Evolutionary conservation across 2,329 filamentous ascomycete species (phyloP).

Genomic region (Stemphylium vesicarium): DNA sequence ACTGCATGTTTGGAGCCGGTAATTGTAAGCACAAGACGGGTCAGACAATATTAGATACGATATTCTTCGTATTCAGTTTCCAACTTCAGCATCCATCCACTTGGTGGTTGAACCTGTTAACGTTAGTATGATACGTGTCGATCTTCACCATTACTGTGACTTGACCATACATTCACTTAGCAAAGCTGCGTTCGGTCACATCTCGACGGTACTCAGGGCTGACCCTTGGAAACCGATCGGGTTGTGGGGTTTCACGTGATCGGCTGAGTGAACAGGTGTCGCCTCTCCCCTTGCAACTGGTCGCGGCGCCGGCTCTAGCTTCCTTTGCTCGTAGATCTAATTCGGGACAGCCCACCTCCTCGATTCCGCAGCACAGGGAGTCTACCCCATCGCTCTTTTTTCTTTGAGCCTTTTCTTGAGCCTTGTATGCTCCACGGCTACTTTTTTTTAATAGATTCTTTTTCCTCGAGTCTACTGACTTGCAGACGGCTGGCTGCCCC

Average conservation of each 20-base stretch:
- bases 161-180: background rate
- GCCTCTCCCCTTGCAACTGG: conserved; percentile 18
- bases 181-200: background rate
- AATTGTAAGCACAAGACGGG: too few relatives aligned
- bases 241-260: conserved; percentile 16
- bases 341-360: conserved; percentile 33
- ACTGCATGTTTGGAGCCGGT: too few relatives aligned
- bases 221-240: conserved; percentile 2
- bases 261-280: conserved; percentile 19
- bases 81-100: too few relatives aligned
- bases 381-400: conserved; percentile 21
- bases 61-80: too few relatives aligned
- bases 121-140: too few relatives aligned
- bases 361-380: conserved; percentile 32
- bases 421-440: conserved; percentile 19
- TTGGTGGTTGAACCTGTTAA: too few relatives aligned
- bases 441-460: conserved; percentile 18
- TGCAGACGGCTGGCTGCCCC: conserved; percentile 8
- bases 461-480: conserved; percentile 1
- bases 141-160: too few relatives aligned
- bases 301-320: conserved; percentile 18
- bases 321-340: conserved; percentile 33
- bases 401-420: conserved; percentile 16
- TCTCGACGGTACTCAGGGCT: background rate
- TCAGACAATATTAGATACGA: too few relatives aligned